phyloP scores from a whole-genome alignment of 2,329 filamentous ascomycete species.

The Fusarium sp. region DNA sequence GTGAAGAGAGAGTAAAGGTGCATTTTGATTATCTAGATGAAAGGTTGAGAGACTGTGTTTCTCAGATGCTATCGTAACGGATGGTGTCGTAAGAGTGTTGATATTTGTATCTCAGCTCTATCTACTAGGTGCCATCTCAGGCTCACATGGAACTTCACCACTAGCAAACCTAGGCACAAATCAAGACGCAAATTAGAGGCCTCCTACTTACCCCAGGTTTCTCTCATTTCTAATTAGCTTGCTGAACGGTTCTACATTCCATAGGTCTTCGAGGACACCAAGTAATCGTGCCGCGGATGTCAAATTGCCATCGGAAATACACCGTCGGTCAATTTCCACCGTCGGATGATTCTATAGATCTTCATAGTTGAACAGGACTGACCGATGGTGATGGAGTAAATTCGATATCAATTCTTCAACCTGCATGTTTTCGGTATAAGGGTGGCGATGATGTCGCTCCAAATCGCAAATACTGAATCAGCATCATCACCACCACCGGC shows the following conservation, averaged over 20 bases:
- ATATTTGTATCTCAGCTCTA: too few species aligned
- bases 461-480: neutral
- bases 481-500: neutral
- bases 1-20: too few species aligned
- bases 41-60: too few species aligned
- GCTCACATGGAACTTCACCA: neutral
- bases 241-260: neutral
- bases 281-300: neutral
- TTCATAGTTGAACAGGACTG: neutral
- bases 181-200: neutral
- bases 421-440: neutral
- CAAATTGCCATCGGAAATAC: neutral
- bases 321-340: too few species aligned
- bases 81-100: too few species aligned
- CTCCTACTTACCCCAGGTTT: neutral
- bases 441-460: neutral
- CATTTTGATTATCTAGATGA: too few species aligned
- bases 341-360: neutral
- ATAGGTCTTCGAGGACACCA: neutral
- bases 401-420: neutral
- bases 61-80: too few species aligned
- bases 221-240: neutral
- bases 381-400: too few species aligned
- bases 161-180: neutral
- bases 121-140: too few species aligned